Evolutionary conservation across 2,329 filamentous ascomycete species (phyloP), one percentile per base, ranked within the genome.

Genomic region (Aureobasidium sp.): DNA sequence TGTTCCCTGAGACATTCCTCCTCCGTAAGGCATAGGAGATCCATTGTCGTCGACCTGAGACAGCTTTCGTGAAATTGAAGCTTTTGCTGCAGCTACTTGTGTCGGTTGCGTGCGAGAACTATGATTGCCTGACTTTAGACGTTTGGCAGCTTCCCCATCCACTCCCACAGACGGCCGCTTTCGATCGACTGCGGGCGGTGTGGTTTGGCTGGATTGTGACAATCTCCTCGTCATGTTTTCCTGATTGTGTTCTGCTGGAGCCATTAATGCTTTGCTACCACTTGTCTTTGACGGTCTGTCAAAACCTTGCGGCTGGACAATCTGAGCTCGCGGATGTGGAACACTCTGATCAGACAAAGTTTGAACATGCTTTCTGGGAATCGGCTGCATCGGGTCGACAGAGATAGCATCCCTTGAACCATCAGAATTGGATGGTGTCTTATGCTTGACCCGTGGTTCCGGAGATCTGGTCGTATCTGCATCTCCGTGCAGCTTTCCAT

Each of bases 1-100:
- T 21, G 42, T 29, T 5, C 30, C 42, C 15, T 21, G 30, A 37
- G 34, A 44, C 3, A 32, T n/a, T 49, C 60, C 15, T 45, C 47
- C 44, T 41, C 61, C 27, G 45, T 54, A 16, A 5, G 39, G 16
- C 50, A 30, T 44, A 59, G 36, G 50, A 25, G 36, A 60, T 36
- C 27, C 47, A 44, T 63, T 59, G 32, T 49, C 27, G 50, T 45
- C 60, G 59, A 63, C 47, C 53, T 37, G 27, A 21, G 60, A 65
- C 11, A n/a, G 59, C 62, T 21, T 61, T 55, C 42, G 34, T 8
- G 11, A 45, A 34, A 16, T 55, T 4, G 32, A 32, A 15, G 21
- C 16, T n/a, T 21, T 34, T 29, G 10, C 29, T 13, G 25, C 42
- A 5, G 15, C 13, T 9, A 27, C 4, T 11, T n/a, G 21, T 30